Base-by-base conservation (phyloP, 495 filamentous ascomycete genomes). In the Viridothelium virens region DNA sequence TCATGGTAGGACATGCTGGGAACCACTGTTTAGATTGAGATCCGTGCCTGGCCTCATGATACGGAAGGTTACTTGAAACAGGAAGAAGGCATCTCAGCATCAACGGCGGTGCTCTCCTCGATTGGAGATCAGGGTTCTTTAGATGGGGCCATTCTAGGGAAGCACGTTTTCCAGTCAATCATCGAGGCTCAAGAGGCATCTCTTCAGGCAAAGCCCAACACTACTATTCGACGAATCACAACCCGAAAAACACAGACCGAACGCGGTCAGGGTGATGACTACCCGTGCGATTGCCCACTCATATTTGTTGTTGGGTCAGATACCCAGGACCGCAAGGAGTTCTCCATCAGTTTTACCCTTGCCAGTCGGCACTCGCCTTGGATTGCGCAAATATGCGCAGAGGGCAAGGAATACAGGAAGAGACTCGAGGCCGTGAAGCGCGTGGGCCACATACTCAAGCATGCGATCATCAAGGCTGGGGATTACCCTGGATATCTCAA, bases 381-480 rank as follows among this genome's bases (percentile, higher is more conserved):
- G 11, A 36, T 59, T 14, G 9, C 4, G 6, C 53, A 59, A 14
- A 18, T 59, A 10, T 59, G 53, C 31, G 31, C 33, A 36, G 53
- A 59, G 0, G 53, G 53, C 53, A 59, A 14, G 18, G 14, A 9
- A 7, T 59, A 34, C 36, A 18, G 53, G 2, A 31, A 1, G 6
- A 18, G 53, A 7, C 53, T 18, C 5, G 25, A 59, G 14, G 53
- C 53, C 5, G 25, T 59, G 11, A 59, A 59, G 18, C 53, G 10
- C 53, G 2, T 59, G 53, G 7, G 31, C 14, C 11, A 59, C 31
- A 59, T 10, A 31, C 14, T 59, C 25, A 33, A 59, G 7, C 53
- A 59, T 59, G 53, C 53, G 25, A 59, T 59, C 31, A 59, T 59
- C 18, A 33, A 10, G 6, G 53, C 53, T 10, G 53, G 53, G 25